Evolutionary conservation across 148 eudicot species (phyloP).

Genomic region (Linanthus parryae): DNA sequence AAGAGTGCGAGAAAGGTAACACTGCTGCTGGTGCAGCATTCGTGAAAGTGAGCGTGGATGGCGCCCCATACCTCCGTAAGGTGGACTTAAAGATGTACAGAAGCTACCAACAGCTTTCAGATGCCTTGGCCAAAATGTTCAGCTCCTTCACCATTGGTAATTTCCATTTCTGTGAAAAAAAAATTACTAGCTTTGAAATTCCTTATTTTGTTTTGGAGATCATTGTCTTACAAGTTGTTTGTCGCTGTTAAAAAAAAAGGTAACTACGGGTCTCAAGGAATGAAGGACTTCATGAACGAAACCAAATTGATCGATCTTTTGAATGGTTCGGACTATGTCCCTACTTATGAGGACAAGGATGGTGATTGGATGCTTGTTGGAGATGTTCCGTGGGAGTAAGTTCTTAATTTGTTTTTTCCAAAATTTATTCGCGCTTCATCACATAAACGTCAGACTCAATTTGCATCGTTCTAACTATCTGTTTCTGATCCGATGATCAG

Average conservation of each 20-base stretch:
- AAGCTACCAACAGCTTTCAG: conserved; percentile 46
- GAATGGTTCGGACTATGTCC: conserved; percentile 61
- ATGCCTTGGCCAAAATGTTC: conserved; percentile 57
- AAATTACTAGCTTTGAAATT: too few relatives aligned
- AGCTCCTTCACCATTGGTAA: conserved; percentile 55
- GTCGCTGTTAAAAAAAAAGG: too few relatives aligned
- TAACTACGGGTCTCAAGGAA: conserved; percentile 51
- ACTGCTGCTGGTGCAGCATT: conserved; percentile 21
- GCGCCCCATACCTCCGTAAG: conserved; percentile 61
- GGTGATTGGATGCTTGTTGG: conserved; percentile 86
- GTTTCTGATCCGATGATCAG: too few relatives aligned
- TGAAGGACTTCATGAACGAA: conserved; percentile 70
- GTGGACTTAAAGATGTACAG: conserved; percentile 55
- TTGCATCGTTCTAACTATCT: too few relatives aligned
- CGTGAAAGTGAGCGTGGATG: conserved; percentile 58
- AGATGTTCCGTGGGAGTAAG: conserved; percentile 78
- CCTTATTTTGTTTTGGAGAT: too few relatives aligned
- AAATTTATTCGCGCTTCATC: neutral
- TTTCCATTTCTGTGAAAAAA: too few relatives aligned
- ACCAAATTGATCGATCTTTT: conserved; percentile 59
- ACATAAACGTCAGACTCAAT: too few relatives aligned
- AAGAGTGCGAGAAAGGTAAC: conserved; percentile 23
- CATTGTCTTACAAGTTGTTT: too few relatives aligned
- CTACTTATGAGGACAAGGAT: conserved; percentile 67
- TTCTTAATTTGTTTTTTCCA: neutral